Evolutionary conservation across 306 rosid genomes (phyloP).

Genomic region (Fragaria iinumae): DNA sequence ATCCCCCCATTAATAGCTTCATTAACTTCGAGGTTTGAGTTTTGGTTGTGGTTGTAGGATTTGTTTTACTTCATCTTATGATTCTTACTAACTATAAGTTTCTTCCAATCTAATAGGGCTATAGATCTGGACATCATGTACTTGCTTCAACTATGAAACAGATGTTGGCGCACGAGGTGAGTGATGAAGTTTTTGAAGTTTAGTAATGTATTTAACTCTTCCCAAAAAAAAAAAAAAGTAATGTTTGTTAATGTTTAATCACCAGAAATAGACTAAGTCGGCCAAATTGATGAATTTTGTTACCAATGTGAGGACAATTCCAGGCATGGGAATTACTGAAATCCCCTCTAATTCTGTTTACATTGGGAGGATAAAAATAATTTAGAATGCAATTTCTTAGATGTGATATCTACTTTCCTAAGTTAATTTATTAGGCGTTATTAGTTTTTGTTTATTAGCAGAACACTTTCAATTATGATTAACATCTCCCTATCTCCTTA

Average conservation of each 20-base stretch:
- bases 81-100: slow-evolving; percentile 21
- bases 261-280: background rate
- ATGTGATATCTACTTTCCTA: background rate
- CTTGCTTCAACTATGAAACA: slow-evolving; percentile 84
- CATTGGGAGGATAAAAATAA: background rate
- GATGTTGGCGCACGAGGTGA: slow-evolving; percentile 81
- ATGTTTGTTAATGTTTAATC: background rate
- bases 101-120: slow-evolving; percentile 54
- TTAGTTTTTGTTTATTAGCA: background rate
- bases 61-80: slow-evolving; percentile 14
- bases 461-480: too few relatives aligned
- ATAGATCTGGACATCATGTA: slow-evolving; percentile 54
- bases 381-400: background rate
- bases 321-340: background rate
- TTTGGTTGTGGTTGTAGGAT: slow-evolving; percentile 26
- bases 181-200: slow-evolving; percentile 29
- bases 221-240: background rate
- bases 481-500: background rate
- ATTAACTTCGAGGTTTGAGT: slow-evolving; percentile 71
- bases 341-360: background rate
- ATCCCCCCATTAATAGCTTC: slow-evolving; percentile 69
- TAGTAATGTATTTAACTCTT: background rate
- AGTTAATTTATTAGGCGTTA: background rate
- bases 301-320: background rate
- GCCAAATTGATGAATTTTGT: background rate